Evolutionary conservation across 2,329 filamentous ascomycete genomes (phyloP), one percentile per base, ranked within the genome.

Genomic region (Fusarium protoensiforme): DNA sequence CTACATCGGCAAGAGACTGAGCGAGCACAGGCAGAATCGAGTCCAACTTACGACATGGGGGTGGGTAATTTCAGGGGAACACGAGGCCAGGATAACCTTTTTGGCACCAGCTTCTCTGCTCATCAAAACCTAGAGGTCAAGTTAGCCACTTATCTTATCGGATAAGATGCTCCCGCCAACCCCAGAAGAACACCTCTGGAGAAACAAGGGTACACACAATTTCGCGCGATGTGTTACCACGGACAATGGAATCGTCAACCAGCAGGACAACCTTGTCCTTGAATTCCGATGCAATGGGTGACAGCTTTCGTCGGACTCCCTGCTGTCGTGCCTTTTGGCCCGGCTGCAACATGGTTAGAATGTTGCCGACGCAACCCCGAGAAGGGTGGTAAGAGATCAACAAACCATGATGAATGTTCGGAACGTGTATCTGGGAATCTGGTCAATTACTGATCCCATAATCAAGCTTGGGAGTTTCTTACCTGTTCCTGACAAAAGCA

Each of bases 161-260:
- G 22, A 48, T 20, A n/a, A 41, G n/a, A 43, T 22, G 36, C 24
- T 35, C 38, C 31, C 18, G 41, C 29, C 14, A 51, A 31, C 29
- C 41, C 20, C 58, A 18, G 24, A 33, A 36, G 31, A 48, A 6
- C 39, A 35, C 9, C n/a, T 41, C 56, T 14, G 9, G 24, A 13
- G 20, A 29, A 27, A 11, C 39, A 24, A 10, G 31, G n/a, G 2
- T 87, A 31, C 92, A 87, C 39, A 94, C 92, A 74, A 92, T 92
- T 78, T 93, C 89, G 8, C 92, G 87, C 24, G 90, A 88, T 72
- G 90, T 90, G 18, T 33, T 48, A 14, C 95, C 95, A 35, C 95
- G 90, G 6, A 98, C 95, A 67, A 98, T 94, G 76, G 91, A 94
- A 83, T 98, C 95, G 77, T 98, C 96, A 1, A 98, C 93, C 1